phyloP scores from a whole-genome alignment of 257 asterid species.

The Solanum acaule region DNA sequence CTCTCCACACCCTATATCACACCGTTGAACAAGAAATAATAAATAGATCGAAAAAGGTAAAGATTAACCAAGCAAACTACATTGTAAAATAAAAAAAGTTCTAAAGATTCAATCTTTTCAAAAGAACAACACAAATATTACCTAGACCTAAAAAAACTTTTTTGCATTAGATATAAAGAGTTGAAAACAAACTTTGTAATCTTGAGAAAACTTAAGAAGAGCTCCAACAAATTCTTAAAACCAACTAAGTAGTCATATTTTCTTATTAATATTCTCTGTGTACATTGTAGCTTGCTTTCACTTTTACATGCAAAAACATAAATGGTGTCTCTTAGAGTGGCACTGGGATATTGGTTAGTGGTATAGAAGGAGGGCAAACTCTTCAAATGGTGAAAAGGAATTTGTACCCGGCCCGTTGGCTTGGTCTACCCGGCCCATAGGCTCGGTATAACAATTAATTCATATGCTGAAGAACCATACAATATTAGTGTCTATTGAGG shows the following conservation, averaged over 20 bases:
- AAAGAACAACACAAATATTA: not conserved
- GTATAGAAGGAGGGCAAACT: not conserved
- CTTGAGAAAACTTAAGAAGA: not conserved
- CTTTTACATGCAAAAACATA: not conserved
- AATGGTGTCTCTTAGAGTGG: not conserved
- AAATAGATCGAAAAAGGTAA: not conserved
- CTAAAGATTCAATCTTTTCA: not conserved
- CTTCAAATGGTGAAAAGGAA: not conserved
- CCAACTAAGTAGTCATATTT: not conserved
- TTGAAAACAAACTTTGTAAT: not conserved
- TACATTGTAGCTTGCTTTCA: not conserved
- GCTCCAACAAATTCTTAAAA: not conserved
- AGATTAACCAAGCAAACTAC: not conserved
- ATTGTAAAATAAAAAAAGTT: not conserved
- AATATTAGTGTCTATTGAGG: no score
- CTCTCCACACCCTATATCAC: not conserved
- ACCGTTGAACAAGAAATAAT: not conserved
- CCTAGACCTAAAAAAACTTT: not conserved
- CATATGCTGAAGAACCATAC: no score
- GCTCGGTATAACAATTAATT: no score
- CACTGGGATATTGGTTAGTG: not conserved
- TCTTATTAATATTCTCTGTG: not conserved
- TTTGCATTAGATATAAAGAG: not conserved
- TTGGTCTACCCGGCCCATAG: no score
- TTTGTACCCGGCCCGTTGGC: not conserved